Base-by-base conservation (phyloP, 768 basidiomycete genomes). In the Boletus reticuloceps region DNA sequence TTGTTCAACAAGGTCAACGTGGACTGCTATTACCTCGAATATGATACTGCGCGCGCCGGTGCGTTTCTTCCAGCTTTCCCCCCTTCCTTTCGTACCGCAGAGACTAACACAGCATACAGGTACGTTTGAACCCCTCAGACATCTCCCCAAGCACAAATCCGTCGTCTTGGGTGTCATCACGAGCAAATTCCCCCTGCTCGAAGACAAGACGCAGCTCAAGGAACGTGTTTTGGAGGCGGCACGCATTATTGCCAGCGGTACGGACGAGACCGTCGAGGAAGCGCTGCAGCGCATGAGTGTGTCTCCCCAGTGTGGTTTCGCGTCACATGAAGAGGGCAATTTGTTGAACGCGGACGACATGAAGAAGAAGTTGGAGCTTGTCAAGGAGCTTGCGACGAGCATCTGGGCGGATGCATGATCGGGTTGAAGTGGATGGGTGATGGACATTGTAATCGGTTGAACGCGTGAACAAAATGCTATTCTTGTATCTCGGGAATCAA, bases 291-390 rank as follows among this genome's bases (percentile, higher is more conserved):
- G 74, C 53, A 70, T 82, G 29, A 69, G 71, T 45, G 71, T 81
- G 54, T 75, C 74, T n/a, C 77, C 79, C 1, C 80, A 82, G 64
- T 82, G 80, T 49, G 81, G 80, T 12, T 81, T 80, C 56, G 78
- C 79, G 16, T 74, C 71, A 7, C 78, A 78, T 54, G 63, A 72
- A 2, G 78, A 79, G 39, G 78, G 79, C 0, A 81, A 80, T 59
- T 56, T 62, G 36, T 69, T 80, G 17, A 55, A 51, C 5, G 62
- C 65, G 17, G 68, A 71, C 5, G 74, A 77, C 47, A 72, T 78
- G 63, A 64, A 64, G 47, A 58, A 47, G 20, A 68, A 68, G 46
- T 22, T 69, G 36, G 45, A 46, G 41, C 66, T 77, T 36, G 70
- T 74, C 37, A 66, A 67, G 34, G 67, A 72, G 20, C 67, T 72